These are phyloP conservation scores for Penium margaritaceum DNA, from an alignment of 139 green algal species.

Conservation along the genomic window DNA sequence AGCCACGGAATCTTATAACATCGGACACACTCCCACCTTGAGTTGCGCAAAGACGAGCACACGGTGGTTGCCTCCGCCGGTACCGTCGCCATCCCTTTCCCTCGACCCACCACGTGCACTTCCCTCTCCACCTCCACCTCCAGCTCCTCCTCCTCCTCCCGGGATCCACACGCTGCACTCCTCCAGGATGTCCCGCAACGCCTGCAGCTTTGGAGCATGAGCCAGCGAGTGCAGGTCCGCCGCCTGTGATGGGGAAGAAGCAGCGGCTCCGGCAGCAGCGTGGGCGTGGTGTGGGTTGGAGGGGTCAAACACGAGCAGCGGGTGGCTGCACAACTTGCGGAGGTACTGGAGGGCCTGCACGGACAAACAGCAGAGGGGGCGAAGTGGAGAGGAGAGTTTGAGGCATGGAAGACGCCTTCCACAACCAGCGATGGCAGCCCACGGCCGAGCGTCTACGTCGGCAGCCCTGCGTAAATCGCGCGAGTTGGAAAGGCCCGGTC, in stretches of 20 bases:
- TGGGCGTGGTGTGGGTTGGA: slow-evolving; percentile 53
- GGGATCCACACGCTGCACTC: slow-evolving; percentile 76
- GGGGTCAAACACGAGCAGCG: slow-evolving; percentile 73
- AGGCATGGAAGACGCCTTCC: too few relatives aligned
- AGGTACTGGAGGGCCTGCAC: slow-evolving; percentile 71
- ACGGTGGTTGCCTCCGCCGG: slow-evolving; percentile 55
- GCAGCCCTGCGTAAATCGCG: too few relatives aligned
- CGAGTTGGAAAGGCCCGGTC: too few relatives aligned
- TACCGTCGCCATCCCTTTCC: too few relatives aligned
- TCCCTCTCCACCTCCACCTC: background rate
- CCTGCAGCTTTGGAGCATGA: slow-evolving; percentile 85
- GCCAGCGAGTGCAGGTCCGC: slow-evolving; percentile 43
- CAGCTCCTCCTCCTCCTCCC: slow-evolving; percentile 25
- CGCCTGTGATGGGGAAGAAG: background rate
- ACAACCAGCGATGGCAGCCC: too few relatives aligned
- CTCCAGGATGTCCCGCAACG: slow-evolving; percentile 77
- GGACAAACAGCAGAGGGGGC: too few relatives aligned
- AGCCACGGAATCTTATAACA: too few relatives aligned
- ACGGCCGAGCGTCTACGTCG: too few relatives aligned
- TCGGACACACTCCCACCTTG: too few relatives aligned
- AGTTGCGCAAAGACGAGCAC: slow-evolving; percentile 94
- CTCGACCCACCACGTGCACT: too few relatives aligned
- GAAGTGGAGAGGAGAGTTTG: too few relatives aligned
- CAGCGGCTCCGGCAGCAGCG: slow-evolving; percentile 24
- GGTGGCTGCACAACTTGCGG: slow-evolving; percentile 89